Evolutionary conservation across 768 basidiomycete species (phyloP).

Genomic region (Pulveroboletus sp.): DNA sequence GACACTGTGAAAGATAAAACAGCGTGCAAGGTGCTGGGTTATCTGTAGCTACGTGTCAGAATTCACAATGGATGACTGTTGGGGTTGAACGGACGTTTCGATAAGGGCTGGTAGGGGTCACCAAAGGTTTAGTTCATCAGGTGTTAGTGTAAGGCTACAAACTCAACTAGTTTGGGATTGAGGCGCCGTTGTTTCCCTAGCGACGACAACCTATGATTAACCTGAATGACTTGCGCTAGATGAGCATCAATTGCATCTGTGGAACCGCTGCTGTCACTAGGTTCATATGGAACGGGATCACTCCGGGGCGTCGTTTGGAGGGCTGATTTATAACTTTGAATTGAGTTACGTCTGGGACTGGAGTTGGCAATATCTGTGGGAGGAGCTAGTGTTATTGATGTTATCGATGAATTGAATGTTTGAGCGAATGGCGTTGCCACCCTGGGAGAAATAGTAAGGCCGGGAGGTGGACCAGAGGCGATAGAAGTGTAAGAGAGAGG

Average conservation of each 20-base stretch:
- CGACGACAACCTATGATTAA: conserved; percentile 28
- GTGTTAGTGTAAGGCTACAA: conserved; percentile 2
- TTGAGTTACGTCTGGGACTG: conserved; percentile 19
- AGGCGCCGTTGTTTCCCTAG: conserved; percentile 38
- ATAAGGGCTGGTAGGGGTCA: conserved; percentile 42
- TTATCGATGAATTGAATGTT: conserved; percentile 10
- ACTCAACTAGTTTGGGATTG: conserved; percentile 52
- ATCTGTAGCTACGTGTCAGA: conserved; percentile 28
- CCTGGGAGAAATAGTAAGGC: conserved; percentile 18
- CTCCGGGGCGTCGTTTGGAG: conserved; percentile 17
- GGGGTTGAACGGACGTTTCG: conserved; percentile 48
- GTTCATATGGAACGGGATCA: conserved; percentile 38
- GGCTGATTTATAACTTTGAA: conserved; percentile 42
- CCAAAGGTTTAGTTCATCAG: conserved; percentile 18
- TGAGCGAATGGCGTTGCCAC: conserved; percentile 4
- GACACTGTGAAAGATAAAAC: conserved; percentile 60
- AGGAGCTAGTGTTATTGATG: conserved; percentile 5
- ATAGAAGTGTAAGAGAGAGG: conserved; percentile 24
- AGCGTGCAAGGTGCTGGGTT: conserved; percentile 64
- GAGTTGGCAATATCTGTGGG: conserved; percentile 11
- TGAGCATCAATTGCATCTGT: conserved; percentile 41
- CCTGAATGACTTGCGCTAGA: conserved; percentile 23
- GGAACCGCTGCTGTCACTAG: conserved; percentile 39
- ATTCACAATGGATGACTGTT: background rate
- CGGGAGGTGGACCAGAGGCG: conserved; percentile 23